These are phyloP conservation scores for Paramecium caudatum DNA, from an alignment of 73 alveolate species.

Conservation along the genomic window DNA sequence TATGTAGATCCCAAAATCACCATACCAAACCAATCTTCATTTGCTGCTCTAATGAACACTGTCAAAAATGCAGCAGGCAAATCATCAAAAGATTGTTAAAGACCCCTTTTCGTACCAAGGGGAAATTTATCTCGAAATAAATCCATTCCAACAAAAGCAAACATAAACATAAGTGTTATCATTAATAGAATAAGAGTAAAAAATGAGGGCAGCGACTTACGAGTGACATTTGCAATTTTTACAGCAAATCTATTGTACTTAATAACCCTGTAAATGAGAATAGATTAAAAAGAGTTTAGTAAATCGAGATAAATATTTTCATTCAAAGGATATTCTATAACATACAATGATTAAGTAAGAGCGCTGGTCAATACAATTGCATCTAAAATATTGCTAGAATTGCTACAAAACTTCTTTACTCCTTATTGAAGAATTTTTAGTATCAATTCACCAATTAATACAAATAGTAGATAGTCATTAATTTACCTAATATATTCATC, in stretches of 20 bases:
- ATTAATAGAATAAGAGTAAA: constrained; percentile 17
- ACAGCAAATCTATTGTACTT: constrained; percentile 58
- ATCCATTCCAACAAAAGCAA: constrained; percentile 61
- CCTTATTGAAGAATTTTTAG: neutral
- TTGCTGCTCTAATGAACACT: constrained; percentile 38
- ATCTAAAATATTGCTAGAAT: constrained; percentile 3
- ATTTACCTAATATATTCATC: neutral
- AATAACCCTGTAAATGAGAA: constrained; percentile 43
- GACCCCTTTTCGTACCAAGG: neutral
- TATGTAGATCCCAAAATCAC: constrained; percentile 23
- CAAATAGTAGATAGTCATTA: neutral
- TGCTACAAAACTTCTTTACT: neutral
- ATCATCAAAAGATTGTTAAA: neutral
- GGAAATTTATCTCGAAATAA: constrained; percentile 47
- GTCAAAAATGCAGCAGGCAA: neutral
- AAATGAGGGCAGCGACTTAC: constrained; percentile 26
- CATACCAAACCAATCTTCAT: constrained; percentile 61
- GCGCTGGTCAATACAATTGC: neutral
- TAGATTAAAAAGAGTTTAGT: neutral
- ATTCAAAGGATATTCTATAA: neutral
- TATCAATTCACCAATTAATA: neutral
- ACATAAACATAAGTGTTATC: constrained; percentile 11
- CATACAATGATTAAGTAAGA: neutral
- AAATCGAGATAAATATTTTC: constrained; percentile 4
- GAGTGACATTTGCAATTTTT: neutral